Base-by-base conservation (phyloP, 768 basidiomycete genomes). In the Suillus weaverae region DNA sequence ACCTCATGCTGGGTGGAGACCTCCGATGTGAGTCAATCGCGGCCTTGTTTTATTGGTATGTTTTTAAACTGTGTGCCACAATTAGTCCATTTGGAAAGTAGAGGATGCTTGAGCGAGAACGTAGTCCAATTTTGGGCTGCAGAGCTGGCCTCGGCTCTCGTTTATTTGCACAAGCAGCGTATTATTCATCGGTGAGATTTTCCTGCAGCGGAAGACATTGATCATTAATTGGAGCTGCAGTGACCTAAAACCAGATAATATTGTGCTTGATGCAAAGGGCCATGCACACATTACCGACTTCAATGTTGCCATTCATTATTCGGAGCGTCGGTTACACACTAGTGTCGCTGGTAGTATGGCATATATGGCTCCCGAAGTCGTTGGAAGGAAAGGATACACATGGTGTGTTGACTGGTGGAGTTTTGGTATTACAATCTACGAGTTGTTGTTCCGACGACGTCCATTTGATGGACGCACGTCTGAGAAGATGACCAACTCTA, bases 301-400 rank as follows among this genome's bases (percentile, higher is more conserved):
- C 81, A 99, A 99, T 72, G 95, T 99, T 69, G 97, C 97, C 30
- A 97, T 99, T 9, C 97, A 99, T 76, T 98, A 95, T 75, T 97
- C 96, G 13, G 92, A 94, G 65, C 84, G 90, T 61, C 86, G 96
- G 41, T 72, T 91, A 66, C 90, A 99, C 76, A 95, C 93, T 0
- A 94, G 93, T 65, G 92, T 99, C 18, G 97, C 97, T 8, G 97
- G 97, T 4, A 95, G 93, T 72, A 96, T 99, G 94, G 97, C 97
- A 0, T 99, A 99, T 79, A 99, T 99, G 97, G 96, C 96, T 11
- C 96, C 97, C 0, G 95, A 99, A 76, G 91, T 99, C n/a, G 83
- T 98, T 51, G 87, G 86, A 60, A 89, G 92, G 72, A 90, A 88
- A 72, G 97, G 97, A 18, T 99, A 99, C 76, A 91, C 91, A 4